Evolutionary conservation across 140 eudicot species (phyloP), one percentile per base, ranked within the genome.

Genomic region (Ambrosia hybrid): DNA sequence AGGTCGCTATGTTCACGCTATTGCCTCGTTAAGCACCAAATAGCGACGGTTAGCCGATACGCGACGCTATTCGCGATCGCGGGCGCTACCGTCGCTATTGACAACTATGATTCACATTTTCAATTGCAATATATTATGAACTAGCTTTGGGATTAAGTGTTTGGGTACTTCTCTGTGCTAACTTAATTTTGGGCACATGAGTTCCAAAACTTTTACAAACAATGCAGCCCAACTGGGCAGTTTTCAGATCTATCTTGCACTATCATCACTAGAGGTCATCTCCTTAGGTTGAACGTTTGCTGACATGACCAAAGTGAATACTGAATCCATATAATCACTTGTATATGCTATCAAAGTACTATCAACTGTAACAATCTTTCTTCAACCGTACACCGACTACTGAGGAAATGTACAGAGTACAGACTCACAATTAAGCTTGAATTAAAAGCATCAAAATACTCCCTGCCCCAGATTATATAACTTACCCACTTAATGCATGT

Each of bases 241-340:
- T 52, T 55, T 15, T 38, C 65, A 53, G 48, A 53, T 70, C 26
- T 17, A 7, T 55, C 46, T 68, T 46, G 57, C 74, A 36, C 64
- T 53, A n/a, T 9, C 74, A 69, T 53, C 74, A 68, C 60, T 26
- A 30, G 7, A 26, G 30, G 14, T 46, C 59, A 33, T 49, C 30
- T 26, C 59, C 26, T 48, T 14, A 69, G 37, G 51, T 14, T 36
- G 74, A 38, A 43, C 4, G 4, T 39, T 55, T 38, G 4, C 41
- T 37, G 6, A 13, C 57, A 51, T 51, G 17, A 21, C 26, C 26
- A 21, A 21, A 21, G 26, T 21, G 26, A 21, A 21, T 21, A 21
- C 26, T 51, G 15, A 51, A 51, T 4, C 17, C 57, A 51, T 51
- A 70, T 38, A 51, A 51, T 51, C 57, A 51, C 45, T 1, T 13